Conservation (phyloP, 1,284 basidiomycete species). For the Ustilago hordei region DNA sequence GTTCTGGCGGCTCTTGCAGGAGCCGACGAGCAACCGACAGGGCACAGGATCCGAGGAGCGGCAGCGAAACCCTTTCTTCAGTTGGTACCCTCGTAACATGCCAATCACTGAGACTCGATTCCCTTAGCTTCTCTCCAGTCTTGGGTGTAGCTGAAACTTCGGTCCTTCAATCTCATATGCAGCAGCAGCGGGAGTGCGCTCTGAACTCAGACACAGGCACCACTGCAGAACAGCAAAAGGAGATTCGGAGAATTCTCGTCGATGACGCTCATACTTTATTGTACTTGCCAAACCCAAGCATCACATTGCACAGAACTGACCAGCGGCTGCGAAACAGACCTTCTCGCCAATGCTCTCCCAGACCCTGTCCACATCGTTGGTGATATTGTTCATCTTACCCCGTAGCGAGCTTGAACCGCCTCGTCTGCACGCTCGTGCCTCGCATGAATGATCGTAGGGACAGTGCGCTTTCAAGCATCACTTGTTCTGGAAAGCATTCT, state of each 20-base stretch:
- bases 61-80: constrained; percentile 5
- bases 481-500: background rate
- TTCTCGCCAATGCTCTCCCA: constrained; percentile 8
- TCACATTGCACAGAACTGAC: background rate
- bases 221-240: background rate
- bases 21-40: constrained; percentile 19
- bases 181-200: background rate
- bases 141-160: constrained; percentile 3
- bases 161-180: constrained; percentile 4
- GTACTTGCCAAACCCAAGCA: constrained; percentile 2
- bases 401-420: background rate
- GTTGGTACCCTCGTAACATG: background rate
- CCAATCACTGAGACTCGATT: background rate
- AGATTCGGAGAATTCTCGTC: constrained; percentile 5
- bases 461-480: constrained; percentile 3
- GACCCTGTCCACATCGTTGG: background rate
- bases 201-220: background rate
- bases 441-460: background rate
- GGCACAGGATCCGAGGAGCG: constrained; percentile 2
- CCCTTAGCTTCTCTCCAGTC: background rate
- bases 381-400: background rate
- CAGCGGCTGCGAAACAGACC: constrained; percentile 9
- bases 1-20: constrained; percentile 25
- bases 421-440: background rate
- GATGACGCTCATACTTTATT: constrained; percentile 8